Base-by-base conservation (phyloP, 2,329 filamentous ascomycete genomes). In the Davidsoniella australis region DNA sequence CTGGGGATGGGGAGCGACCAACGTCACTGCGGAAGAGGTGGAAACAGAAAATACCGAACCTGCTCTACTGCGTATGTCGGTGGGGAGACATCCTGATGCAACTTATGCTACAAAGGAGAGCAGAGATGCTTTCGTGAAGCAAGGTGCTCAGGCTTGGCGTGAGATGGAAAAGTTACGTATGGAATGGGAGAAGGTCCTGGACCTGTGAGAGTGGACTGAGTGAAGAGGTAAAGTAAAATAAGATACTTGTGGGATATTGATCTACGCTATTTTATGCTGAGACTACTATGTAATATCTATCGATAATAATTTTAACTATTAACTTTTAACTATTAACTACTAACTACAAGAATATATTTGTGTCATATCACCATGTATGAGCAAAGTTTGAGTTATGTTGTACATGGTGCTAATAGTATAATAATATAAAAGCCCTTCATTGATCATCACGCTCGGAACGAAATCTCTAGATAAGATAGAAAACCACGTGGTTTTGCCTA, bases 161-260 rank as follows among this genome's bases (percentile, higher is more conserved):
- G 69, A 76, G 63, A 80, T 91, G 72, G 85, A 91, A 68, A 68
- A 66, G 56, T 61, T 93, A 66, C 70, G 86, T 57, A 61, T 60
- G 23, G 67, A 74, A 57, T 87, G 80, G 86, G 79, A 76, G 60
- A 64, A 56, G n/a, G n/a, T 46, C 5, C 43, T 52, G 8, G 43
- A 47, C 42, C 26, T 51, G 17, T 51, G 43, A 20, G 33, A 7
- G 10, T 29, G 16, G 33, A 18, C 2, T 37, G n/a, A 3, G 26
- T 18, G n/a, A 33, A 29, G 8, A 26, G 17, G 29, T 17, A 8
- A 38, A 17, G 29, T 17, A 8, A 38, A 17, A 20, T 5, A n/a
- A 23, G 4, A 37, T 4, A 7, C 14, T 14, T 12, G 10, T 20
- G 23, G 23, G 8, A 20, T 17, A 2, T 12, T 8, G n/a, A 26